A percentile compares a stretch with the other conserved stretches of the same genome.
These are phyloP conservation scores for Luffa aegyptiaca DNA, from an alignment of 306 rosid species.

Conservation along the genomic window DNA sequence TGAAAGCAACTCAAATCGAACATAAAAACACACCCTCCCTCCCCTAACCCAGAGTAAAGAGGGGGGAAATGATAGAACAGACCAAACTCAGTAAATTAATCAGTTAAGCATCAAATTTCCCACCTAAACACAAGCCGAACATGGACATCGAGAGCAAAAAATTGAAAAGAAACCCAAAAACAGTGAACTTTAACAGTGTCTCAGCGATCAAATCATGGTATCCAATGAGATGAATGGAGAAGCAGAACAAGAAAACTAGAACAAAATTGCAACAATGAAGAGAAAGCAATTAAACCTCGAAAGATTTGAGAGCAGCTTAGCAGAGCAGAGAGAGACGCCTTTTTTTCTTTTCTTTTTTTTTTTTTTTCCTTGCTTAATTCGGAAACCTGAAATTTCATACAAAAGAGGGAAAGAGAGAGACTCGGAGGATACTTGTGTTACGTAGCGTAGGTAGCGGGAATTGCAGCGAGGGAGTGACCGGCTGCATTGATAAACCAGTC, in stretches of 20 bases:
- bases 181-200: conserved; percentile 12
- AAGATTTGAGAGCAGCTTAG: conserved; percentile 25
- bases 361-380: conserved; percentile 3
- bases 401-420: conserved; percentile 1
- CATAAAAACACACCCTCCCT: not conserved
- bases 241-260: not conserved
- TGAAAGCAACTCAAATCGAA: conserved; percentile 12
- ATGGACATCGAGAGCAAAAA: conserved; percentile 18
- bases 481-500: conserved; percentile 17
- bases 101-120: conserved; percentile 10
- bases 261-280: not conserved
- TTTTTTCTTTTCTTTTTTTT: not conserved
- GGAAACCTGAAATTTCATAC: conserved; percentile 11
- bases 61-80: not conserved
- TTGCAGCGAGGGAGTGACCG: conserved; percentile 30
- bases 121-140: not conserved
- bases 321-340: conserved; percentile 11
- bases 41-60: not conserved
- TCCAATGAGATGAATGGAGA: conserved; percentile 2
- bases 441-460: conserved; percentile 28
- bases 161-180: not conserved
- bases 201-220: conserved; percentile 34
- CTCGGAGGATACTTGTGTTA: conserved; percentile 7
- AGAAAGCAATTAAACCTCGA: conserved; percentile 39
- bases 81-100: conserved; percentile 11